Conservation (phyloP, 495 filamentous ascomycete genomes). For the Xylaria flabelliformis region DNA sequence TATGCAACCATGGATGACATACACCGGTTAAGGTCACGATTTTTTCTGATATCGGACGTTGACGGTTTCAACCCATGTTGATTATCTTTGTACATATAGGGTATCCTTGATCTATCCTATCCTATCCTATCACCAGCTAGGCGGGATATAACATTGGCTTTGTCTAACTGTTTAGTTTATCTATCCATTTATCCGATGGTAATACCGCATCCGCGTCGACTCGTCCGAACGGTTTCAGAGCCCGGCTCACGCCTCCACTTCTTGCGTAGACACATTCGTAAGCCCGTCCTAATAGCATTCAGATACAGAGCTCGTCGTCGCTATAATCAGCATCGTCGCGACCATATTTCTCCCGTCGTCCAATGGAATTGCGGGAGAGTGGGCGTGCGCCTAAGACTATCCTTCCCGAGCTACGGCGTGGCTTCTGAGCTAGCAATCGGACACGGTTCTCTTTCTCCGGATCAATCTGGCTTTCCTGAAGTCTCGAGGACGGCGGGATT, state of each 20-base stretch:
- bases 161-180: too few species aligned
- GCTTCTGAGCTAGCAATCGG: conserved; percentile 29
- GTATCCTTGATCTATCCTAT: conserved; percentile 13
- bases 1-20: background rate
- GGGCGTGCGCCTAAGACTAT: conserved; percentile 24
- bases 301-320: conserved; percentile 51
- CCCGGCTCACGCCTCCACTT: conserved; percentile 2
- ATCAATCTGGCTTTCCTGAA: conserved; percentile 28
- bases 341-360: conserved; percentile 4
- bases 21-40: background rate
- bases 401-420: conserved; percentile 33
- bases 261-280: conserved; percentile 20
- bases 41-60: background rate
- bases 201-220: conserved; percentile 15
- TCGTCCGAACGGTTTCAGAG: conserved; percentile 21
- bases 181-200: conserved; percentile 11
- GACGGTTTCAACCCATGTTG: conserved; percentile 5
- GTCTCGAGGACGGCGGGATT: conserved; percentile 1
- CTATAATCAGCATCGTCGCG: conserved; percentile 30
- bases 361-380: conserved; percentile 19
- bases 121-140: background rate
- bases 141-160: background rate
- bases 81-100: background rate
- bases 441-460: conserved; percentile 37
- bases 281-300: background rate